Percentiles rank a stretch among this genome's conserved stretches.
Conservation (phyloP, 164 flowering plant genomes). For the Nelumbo lutea region DNA sequence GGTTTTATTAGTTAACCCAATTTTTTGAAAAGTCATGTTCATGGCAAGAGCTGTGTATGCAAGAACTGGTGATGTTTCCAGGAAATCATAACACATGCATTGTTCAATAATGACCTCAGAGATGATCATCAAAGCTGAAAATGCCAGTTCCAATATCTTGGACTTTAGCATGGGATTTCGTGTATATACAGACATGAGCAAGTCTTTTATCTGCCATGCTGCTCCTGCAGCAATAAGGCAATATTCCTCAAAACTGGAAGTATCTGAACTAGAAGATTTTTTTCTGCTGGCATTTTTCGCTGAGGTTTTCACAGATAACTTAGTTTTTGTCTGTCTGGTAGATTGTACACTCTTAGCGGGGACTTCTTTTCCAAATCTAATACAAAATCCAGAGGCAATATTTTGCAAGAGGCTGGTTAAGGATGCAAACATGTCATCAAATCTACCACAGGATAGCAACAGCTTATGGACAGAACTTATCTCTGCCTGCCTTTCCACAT, state of each 20-base stretch:
- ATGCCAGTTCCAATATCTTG: conserved; percentile 33
- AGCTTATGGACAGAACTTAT: conserved; percentile 75
- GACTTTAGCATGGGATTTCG: conserved; percentile 48
- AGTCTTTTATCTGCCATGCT: conserved; percentile 88
- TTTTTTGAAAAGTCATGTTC: conserved; percentile 45
- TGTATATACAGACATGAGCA: conserved; percentile 47
- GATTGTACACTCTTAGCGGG: conserved; percentile 25
- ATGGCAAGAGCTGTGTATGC: conserved; percentile 71
- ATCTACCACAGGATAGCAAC: conserved; percentile 48
- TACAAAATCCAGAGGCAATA: conserved; percentile 45
- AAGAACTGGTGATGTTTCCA: conserved; percentile 48
- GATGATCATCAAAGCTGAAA: conserved; percentile 52
- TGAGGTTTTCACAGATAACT: conserved; percentile 31
- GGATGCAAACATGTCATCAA: conserved; percentile 58
- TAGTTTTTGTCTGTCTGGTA: conserved; percentile 40
- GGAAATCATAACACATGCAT: conserved; percentile 37
- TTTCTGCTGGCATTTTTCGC: conserved; percentile 29
- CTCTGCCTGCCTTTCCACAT: conserved; percentile 62
- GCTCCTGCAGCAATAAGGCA: conserved; percentile 53
- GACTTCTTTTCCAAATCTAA: conserved; percentile 40
- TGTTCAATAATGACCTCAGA: conserved; percentile 65
- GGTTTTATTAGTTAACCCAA: conserved; percentile 13
- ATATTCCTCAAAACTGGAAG: conserved; percentile 38
- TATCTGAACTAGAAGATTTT: conserved; percentile 14
- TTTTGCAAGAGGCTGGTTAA: conserved; percentile 42